Evolutionary conservation across 257 asterid species (phyloP), one percentile per base, ranked within the genome.

Genomic region (Leptodermis oblonga): DNA sequence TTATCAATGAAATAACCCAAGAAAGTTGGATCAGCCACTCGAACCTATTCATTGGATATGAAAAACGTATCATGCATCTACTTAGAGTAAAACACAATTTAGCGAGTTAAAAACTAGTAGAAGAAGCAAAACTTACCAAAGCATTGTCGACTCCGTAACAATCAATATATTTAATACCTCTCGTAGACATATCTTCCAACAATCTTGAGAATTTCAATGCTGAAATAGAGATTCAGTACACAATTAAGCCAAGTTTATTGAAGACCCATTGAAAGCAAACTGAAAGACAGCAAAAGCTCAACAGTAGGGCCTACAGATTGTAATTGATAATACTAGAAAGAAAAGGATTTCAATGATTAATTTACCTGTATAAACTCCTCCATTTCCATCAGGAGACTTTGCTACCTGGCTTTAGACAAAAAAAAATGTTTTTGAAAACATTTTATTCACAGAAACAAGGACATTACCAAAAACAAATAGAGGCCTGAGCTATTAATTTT

Each of bases 111-210:
- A 45, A 73, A 55, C 33, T 18, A 61, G 59, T 22, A 25, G 60
- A 41, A 68, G 73, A 56, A 51, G 75, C 65, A 48, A 45, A 59
- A 65, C 90, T 71, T 77, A 90, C 99, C 87, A 93, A 76, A 63
- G 97, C 97, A 80, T 93, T 93, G 82, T 90, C 99, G 72, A 93
- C 96, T 79, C 99, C 99, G 71, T 90, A 93, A 76, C 99, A 93
- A 77, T 93, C 99, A 73, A 93, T 59, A 72, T 83, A 93, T 76
- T 87, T 88, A 76, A 93, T 80, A 77, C 99, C 99, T 84, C 91
- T 88, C 64, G 49, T 46, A 62, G 96, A 81, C 99, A 90, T 87
- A 82, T 90, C 96, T 79, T 93, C 99, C 88, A 93, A 82, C 82
- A 93, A 76, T 56, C 79, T 84, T 69, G 96, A 83, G 56, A 76